Evolutionary conservation across 345 rosid species (phyloP), one percentile per base, ranked within the genome.

Genomic region (Isatis tinctoria): DNA sequence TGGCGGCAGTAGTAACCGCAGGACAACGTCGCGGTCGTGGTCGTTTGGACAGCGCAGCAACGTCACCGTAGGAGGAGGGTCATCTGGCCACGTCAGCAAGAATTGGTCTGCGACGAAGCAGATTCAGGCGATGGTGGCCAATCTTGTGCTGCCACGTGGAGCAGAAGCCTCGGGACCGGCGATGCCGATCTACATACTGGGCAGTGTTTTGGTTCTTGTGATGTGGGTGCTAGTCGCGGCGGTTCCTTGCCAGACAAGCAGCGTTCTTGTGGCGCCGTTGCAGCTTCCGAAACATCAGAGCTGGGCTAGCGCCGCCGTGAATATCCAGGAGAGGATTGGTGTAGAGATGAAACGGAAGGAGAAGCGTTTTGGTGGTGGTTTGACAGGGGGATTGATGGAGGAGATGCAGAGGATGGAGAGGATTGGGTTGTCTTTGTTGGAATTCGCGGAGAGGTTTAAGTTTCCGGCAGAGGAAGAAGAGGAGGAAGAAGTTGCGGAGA

Each of bases 331-430:
- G 78, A 92, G 83, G 82, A 81, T 96, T 10, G 87, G 88, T 4
- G 99, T 90, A 45, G 99, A 92, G 76, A 84, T 94, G 87, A 96
- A 92, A 88, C 83, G 73, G 85, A 92, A 92, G 81, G 99, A 92
- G 83, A 96, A 89, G 84, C 88, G 86, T 60, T 86, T 35, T 48
- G 76, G 76, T 27, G 70, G 73, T 45, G 57, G 72, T 52, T 1
- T 49, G 10, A 49, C 54, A 10, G 97, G 97, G 10, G 66, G 69
- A 6, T 68, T 96, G 87, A 80, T 88, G 43, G 95, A 88, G 40
- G 98, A 92, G 84, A 79, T 89, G 88, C 90, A 85, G 79, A 86
- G 78, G 82, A 75, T 90, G 90, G 98, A 96, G 85, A 88, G 73
- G 60, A 44, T 88, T 71, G 96, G 81, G 16, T 85, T 81, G 45